Percentiles rank a stretch among this genome's conserved stretches.
Conservation (phyloP, 2,329 filamentous ascomycete species). For the Incumbomyces delicatus region DNA sequence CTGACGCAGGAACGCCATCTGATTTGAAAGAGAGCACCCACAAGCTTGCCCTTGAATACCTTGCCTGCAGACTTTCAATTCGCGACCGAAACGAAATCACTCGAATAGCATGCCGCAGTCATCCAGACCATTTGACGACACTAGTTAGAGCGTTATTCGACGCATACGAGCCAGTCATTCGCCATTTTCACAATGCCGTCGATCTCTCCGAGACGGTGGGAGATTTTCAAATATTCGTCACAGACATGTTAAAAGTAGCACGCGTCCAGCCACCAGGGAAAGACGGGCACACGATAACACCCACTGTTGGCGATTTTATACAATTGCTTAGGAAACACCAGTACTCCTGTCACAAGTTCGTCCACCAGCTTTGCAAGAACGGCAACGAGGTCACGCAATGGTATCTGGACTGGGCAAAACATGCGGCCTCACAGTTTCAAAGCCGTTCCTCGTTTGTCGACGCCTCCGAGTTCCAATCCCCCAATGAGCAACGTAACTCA, state of each 20-base stretch:
- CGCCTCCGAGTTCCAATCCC: background rate
- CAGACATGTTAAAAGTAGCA: constrained; percentile 56
- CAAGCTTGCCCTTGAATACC: constrained; percentile 56
- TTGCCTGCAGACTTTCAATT: constrained; percentile 59
- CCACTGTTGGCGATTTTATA: constrained; percentile 64
- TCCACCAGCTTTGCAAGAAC: constrained; percentile 59
- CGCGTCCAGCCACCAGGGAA: constrained; percentile 28
- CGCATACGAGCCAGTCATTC: constrained; percentile 66
- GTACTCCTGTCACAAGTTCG: constrained; percentile 55
- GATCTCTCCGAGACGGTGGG: constrained; percentile 61
- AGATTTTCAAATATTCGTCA: constrained; percentile 58
- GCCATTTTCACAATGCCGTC: constrained; percentile 59
- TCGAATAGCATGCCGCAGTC: constrained; percentile 54
- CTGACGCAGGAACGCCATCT: constrained; percentile 31
- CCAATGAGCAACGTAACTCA: constrained; percentile 20
- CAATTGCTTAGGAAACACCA: constrained; percentile 56
- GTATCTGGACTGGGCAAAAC: constrained; percentile 53
- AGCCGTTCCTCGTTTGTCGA: constrained; percentile 8
- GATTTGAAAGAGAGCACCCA: constrained; percentile 52
- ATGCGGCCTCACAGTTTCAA: constrained; percentile 48
- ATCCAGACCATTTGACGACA: constrained; percentile 63
- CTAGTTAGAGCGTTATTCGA: constrained; percentile 54
- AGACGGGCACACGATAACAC: constrained; percentile 26
- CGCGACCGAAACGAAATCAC: constrained; percentile 65
- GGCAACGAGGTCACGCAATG: constrained; percentile 56